Evolutionary conservation across 495 filamentous ascomycete species (phyloP), one percentile per base, ranked within the genome.

Genomic region (Schizothecium vesticola): DNA sequence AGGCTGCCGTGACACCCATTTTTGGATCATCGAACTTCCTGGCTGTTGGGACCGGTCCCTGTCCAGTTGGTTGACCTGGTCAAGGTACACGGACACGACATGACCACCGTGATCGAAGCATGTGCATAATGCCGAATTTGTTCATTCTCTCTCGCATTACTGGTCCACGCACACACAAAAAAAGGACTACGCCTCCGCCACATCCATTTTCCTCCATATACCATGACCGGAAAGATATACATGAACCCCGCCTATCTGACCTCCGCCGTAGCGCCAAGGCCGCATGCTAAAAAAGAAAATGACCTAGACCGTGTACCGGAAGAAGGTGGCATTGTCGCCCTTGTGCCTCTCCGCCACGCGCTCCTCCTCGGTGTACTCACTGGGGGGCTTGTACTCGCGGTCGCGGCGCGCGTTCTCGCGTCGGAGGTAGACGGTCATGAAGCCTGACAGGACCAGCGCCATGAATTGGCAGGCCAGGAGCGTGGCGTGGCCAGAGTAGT

Each of bases 401-500:
- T 88, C 80, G 74, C 89, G 68, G 51, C 81, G 76, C 12, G 74
- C 75, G 71, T 92, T 92, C 79, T 91, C 90, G 55, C 79, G 74
- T 22, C 77, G 78, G 51, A 91, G 78, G 58, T 89, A 90, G 64
- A 86, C 70, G 56, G 84, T 80, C 73, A 91, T 89, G 61, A 85
- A 75, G 59, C 85, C 76, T 66, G 84, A 73, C 78, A 84, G 67
- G 75, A 73, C 72, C 59, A 86, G 81, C 13, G 79, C 79, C 82
- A 84, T 83, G 33, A 67, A 61, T 61, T 81, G 78, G 28, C 77
- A 78, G 59, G 61, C 82, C 19, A 86, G 78, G 26, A 86, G 76
- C 28, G 79, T 80, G 57, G 81, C 79, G 74, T 91, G 88, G 21
- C 90, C 90, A 0, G 84, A 76, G 65, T 82, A 84, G 76, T 83